Evolutionary conservation across 2,329 filamentous ascomycete species (phyloP), one percentile per base, ranked within the genome.

Genomic region (Epichloe sp.): DNA sequence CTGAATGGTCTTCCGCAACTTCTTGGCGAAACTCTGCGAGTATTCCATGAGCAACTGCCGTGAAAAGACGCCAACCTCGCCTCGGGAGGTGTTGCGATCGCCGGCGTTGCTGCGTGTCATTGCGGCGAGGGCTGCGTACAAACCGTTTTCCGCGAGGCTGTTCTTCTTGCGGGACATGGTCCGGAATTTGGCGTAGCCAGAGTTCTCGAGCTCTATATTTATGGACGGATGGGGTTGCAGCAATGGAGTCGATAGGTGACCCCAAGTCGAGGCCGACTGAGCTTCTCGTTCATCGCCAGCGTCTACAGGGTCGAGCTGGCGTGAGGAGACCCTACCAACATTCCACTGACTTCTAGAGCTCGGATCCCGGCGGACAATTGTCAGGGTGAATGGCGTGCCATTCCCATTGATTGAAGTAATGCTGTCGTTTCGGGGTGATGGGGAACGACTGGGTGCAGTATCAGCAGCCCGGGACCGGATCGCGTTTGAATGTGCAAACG

Each of bases 351-450:
- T 74, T 7, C 80, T 80, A 8, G 82, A 79, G 21, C 76, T 72
- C 1, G 83, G 83, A 62, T 89, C 83, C 56, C 85, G 78, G n/a
- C 86, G 81, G 58, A 89, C 88, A 14, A 90, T 65, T 0, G 80
- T 83, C 14, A 82, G 66, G 2, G 71, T 74, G 55, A 79, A 80
- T 0, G 76, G 71, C 0, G 66, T 64, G 45, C 51, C 51, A 26
- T n/a, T 38, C 21, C 68, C 64, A 48, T 67, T 64, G 6, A 63
- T 57, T 21, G 53, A 51, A 12, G 46, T 11, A 6, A 59, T 57
- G 37, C 57, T 62, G 45, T 56, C 60, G 49, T 68, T 70, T 23
- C 55, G 60, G 3, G 70, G 71, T 1, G 70, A 72, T 0, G 65
- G 63, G 0, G 70, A 68, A n/a, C 65, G 61, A 31, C 56, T 56